These are phyloP conservation scores for Backusella mclennaniae DNA, from an alignment of 192 early-diverging fungal species.

Conservation along the genomic window DNA sequence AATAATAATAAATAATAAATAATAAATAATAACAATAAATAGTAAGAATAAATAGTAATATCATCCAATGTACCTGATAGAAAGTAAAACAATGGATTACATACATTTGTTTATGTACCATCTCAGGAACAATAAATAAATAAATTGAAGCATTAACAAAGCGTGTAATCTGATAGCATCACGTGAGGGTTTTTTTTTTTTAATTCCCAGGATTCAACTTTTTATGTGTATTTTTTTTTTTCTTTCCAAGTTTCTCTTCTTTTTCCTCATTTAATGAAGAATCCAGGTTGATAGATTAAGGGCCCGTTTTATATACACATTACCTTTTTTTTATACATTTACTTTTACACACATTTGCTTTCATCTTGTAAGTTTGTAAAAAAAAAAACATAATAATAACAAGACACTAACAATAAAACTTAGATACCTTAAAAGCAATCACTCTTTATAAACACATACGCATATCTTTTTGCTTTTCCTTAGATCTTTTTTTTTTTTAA, in stretches of 20 bases:
- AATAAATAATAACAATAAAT: background rate
- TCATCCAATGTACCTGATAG: background rate
- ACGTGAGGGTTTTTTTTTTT: background rate
- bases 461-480: too few relatives aligned
- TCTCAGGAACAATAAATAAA: background rate
- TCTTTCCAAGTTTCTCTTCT: background rate
- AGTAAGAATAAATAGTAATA: background rate
- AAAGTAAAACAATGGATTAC: background rate
- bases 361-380: background rate
- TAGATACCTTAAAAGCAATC: too few relatives aligned
- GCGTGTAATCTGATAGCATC: background rate
- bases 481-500: too few relatives aligned
- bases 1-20: background rate
- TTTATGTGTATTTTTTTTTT: background rate
- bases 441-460: too few relatives aligned
- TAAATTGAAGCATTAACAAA: too few relatives aligned
- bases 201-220: background rate
- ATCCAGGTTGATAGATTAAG: conserved; percentile 12
- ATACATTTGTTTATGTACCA: background rate
- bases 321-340: background rate
- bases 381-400: background rate
- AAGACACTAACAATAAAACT: too few relatives aligned
- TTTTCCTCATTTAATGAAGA: conserved; percentile 9
- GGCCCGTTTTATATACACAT: background rate
- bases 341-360: background rate